These are phyloP conservation scores for Phaseolus coccineus DNA, from an alignment of 331 rosid genomes.

Conservation along the genomic window DNA sequence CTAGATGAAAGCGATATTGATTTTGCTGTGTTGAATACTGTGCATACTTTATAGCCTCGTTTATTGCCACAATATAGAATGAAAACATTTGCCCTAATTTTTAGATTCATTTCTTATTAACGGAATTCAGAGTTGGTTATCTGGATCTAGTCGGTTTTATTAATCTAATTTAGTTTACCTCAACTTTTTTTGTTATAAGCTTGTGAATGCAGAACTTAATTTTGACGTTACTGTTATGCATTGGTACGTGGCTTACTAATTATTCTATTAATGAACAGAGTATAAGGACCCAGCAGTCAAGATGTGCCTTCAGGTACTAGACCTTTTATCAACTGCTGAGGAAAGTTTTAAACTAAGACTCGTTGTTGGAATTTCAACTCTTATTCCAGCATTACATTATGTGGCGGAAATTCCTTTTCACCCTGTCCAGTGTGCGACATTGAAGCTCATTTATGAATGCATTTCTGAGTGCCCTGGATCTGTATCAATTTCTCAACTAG, in stretches of 20 bases:
- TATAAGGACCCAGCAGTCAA: slow-evolving; percentile 77
- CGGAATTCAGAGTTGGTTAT: slow-evolving; percentile 33
- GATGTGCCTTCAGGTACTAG: slow-evolving; percentile 85
- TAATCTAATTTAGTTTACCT: slow-evolving; percentile 35
- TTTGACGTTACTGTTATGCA: slow-evolving; percentile 26
- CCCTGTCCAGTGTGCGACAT: slow-evolving; percentile 77
- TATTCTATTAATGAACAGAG: slow-evolving; percentile 63
- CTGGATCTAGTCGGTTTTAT: slow-evolving; percentile 11
- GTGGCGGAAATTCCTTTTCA: slow-evolving; percentile 91
- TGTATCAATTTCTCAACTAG: slow-evolving; percentile 68
- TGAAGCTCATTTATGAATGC: slow-evolving; percentile 74
- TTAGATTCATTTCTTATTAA: slow-evolving; percentile 30
- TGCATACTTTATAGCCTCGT: slow-evolving; percentile 6
- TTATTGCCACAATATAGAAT: neutral
- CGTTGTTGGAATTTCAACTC: slow-evolving; percentile 82
- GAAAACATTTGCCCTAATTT: neutral
- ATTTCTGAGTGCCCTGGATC: slow-evolving; percentile 87
- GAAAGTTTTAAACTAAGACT: slow-evolving; percentile 80
- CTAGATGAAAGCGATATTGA: slow-evolving; percentile 24
- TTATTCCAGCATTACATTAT: slow-evolving; percentile 75
- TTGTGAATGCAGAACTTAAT: slow-evolving; percentile 38
- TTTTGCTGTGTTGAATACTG: slow-evolving; percentile 15
- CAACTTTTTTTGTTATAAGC: slow-evolving; percentile 23
- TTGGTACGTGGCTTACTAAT: slow-evolving; percentile 42
- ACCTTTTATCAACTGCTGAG: slow-evolving; percentile 76